phyloP scores from a whole-genome alignment of 306 rosid species.

The Lathyrus aphaca region DNA sequence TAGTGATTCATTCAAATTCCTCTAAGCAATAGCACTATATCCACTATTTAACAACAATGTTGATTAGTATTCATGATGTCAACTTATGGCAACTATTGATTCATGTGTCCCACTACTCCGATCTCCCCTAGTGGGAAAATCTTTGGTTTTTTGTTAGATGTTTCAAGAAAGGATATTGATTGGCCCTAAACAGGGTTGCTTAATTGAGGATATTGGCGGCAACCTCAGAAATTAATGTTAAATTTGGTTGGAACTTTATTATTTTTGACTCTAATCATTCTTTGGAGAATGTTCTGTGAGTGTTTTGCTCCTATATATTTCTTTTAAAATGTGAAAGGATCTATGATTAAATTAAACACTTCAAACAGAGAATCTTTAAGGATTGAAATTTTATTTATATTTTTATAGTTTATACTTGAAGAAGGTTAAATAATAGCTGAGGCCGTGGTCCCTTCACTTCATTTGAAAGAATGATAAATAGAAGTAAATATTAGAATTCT shows the following conservation, averaged over 20 bases:
- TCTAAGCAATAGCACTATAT: too few relatives aligned
- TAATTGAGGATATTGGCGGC: slow-evolving; percentile 13
- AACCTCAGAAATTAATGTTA: slow-evolving; percentile 16
- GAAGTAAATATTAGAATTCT: slow-evolving; percentile 9
- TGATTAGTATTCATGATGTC: not conserved
- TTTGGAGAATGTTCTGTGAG: slow-evolving; percentile 14
- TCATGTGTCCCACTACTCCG: not conserved
- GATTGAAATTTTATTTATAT: not conserved
- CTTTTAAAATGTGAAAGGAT: slow-evolving; percentile 1
- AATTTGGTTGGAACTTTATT: slow-evolving; percentile 6
- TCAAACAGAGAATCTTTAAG: not conserved
- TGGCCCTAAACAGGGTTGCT: slow-evolving; percentile 18
- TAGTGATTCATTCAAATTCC: too few relatives aligned
- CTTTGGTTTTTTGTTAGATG: not conserved
- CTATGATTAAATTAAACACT: not conserved
- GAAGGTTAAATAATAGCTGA: slow-evolving; percentile 5
- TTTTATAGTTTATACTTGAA: slow-evolving; percentile 10
- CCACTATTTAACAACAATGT: too few relatives aligned
- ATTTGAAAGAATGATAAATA: slow-evolving; percentile 19
- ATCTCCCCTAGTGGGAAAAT: not conserved
- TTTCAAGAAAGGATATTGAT: slow-evolving; percentile 13
- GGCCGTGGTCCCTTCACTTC: not conserved
- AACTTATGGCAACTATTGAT: not conserved
- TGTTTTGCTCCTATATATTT: not conserved
- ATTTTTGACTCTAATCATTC: slow-evolving; percentile 8